These are phyloP conservation scores for Coleophoma crateriformis DNA, from an alignment of 2,329 filamentous ascomycete species.

Conservation along the genomic window DNA sequence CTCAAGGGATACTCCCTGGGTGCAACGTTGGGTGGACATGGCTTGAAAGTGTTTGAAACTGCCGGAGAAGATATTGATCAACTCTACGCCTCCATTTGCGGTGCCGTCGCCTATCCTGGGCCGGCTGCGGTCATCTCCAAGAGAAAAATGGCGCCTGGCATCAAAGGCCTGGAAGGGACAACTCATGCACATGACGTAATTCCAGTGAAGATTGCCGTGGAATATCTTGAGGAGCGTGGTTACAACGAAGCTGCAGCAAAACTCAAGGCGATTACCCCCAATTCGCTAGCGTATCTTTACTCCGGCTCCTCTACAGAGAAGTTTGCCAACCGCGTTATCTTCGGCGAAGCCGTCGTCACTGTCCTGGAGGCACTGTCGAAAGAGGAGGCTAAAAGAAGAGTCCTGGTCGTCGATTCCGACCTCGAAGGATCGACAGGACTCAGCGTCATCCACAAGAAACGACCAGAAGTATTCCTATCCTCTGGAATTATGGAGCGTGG, in stretches of 20 bases:
- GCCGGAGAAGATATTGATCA: slow-evolving; percentile 31
- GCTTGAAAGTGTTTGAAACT: slow-evolving; percentile 28
- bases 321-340: slow-evolving; percentile 30
- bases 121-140: slow-evolving; percentile 24
- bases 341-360: slow-evolving; percentile 31
- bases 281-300: slow-evolving; percentile 20
- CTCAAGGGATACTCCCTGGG: slow-evolving; percentile 29
- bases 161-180: slow-evolving; percentile 29
- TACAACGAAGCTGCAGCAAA: slow-evolving; percentile 21
- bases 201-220: slow-evolving; percentile 28
- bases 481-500: slow-evolving; percentile 34
- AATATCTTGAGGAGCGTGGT: slow-evolving; percentile 30
- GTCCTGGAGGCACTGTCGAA: slow-evolving; percentile 30
- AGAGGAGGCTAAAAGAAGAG: slow-evolving; percentile 29
- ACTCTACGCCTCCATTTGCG: slow-evolving; percentile 26
- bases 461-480: slow-evolving; percentile 31
- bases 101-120: slow-evolving; percentile 26
- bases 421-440: slow-evolving; percentile 33
- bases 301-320: slow-evolving; percentile 29
- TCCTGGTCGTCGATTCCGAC: slow-evolving; percentile 34
- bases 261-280: slow-evolving; percentile 12
- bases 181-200: slow-evolving; percentile 32
- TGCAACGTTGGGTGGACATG: slow-evolving; percentile 29
- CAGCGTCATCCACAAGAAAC: slow-evolving; percentile 28
- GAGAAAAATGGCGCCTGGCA: slow-evolving; percentile 30